phyloP scores from a whole-genome alignment of 495 filamentous ascomycete genomes.

The Elasticomyces elasticus region DNA sequence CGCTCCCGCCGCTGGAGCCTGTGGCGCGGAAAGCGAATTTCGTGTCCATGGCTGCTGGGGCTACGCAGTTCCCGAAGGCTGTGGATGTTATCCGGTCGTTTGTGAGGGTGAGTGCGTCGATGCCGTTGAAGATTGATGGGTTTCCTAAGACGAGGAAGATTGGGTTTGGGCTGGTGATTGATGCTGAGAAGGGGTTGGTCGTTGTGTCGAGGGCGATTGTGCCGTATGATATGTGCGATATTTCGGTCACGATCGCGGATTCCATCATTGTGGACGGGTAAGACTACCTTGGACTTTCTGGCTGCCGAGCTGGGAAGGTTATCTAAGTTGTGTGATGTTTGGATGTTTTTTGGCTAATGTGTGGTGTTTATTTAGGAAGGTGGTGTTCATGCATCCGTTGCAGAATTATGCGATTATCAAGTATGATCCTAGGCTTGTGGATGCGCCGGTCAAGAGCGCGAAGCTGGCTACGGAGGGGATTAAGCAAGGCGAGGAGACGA shows the following conservation, averaged over 20 bases:
- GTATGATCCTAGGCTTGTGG: constrained; percentile 85
- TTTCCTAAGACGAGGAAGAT: constrained; percentile 88
- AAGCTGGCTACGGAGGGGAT: constrained; percentile 69
- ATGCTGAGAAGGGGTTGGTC: constrained; percentile 90
- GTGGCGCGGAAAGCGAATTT: constrained; percentile 74
- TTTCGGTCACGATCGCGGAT: constrained; percentile 88
- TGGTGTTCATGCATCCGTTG: constrained; percentile 94
- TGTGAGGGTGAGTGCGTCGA: constrained; percentile 78
- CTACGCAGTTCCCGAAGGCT: constrained; percentile 78
- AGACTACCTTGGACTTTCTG: too few relatives aligned
- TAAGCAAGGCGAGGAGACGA: constrained; percentile 80
- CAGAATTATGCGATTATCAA: constrained; percentile 95
- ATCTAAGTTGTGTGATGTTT: too few relatives aligned
- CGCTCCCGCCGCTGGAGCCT: constrained; percentile 62
- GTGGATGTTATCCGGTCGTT: constrained; percentile 91
- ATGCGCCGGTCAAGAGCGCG: constrained; percentile 85
- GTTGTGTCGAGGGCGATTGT: constrained; percentile 87
- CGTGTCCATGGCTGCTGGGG: constrained; percentile 77
- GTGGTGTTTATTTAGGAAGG: too few relatives aligned
- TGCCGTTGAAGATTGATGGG: constrained; percentile 93
- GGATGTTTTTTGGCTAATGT: too few relatives aligned
- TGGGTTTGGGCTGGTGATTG: constrained; percentile 89
- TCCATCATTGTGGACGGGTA: constrained; percentile 88
- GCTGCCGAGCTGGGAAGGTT: too few relatives aligned
- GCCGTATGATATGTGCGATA: constrained; percentile 93